Conservation (phyloP, 2,329 filamentous ascomycete species). For the Didymella pinodella region DNA sequence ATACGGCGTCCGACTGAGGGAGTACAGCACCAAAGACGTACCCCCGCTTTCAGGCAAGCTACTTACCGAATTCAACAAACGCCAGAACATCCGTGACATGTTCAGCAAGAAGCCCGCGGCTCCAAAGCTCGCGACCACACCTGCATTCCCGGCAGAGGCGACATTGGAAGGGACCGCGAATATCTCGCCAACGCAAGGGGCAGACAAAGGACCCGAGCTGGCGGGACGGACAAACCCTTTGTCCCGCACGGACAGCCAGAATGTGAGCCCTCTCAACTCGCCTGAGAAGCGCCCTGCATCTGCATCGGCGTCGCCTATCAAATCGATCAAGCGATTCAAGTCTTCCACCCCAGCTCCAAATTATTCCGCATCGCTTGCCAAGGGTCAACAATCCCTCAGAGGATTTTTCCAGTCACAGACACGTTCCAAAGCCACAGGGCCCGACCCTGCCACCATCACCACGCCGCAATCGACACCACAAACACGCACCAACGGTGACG, state of each 20-base stretch:
- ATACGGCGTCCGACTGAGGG: constrained; percentile 68
- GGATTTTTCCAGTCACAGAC: constrained; percentile 70
- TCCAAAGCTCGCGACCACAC: constrained; percentile 16
- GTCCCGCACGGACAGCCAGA: constrained; percentile 8
- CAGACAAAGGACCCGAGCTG: constrained; percentile 16
- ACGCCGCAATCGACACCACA: constrained; percentile 8
- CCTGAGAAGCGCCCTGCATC: constrained; percentile 42
- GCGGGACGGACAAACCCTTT: constrained; percentile 25
- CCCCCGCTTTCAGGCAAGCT: constrained; percentile 81
- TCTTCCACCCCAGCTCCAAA: constrained; percentile 36
- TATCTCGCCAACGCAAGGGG: constrained; percentile 12
- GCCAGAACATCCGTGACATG: constrained; percentile 92
- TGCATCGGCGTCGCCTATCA: constrained; percentile 30
- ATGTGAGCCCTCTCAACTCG: constrained; percentile 30
- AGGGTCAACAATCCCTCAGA: constrained; percentile 70
- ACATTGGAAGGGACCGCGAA: constrained; percentile 7
- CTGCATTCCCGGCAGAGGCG: constrained; percentile 8
- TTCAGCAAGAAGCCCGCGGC: constrained; percentile 62
- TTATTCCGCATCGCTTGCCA: constrained; percentile 38
- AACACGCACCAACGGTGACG: constrained; percentile 5
- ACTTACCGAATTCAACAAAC: constrained; percentile 85
- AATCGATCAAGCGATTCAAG: constrained; percentile 61
- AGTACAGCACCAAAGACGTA: constrained; percentile 69
- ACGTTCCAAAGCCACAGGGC: constrained; percentile 45
- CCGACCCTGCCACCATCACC: constrained; percentile 10